These are phyloP conservation scores for Solanum microdontum DNA, from an alignment of 257 asterid genomes.

Conservation along the genomic window DNA sequence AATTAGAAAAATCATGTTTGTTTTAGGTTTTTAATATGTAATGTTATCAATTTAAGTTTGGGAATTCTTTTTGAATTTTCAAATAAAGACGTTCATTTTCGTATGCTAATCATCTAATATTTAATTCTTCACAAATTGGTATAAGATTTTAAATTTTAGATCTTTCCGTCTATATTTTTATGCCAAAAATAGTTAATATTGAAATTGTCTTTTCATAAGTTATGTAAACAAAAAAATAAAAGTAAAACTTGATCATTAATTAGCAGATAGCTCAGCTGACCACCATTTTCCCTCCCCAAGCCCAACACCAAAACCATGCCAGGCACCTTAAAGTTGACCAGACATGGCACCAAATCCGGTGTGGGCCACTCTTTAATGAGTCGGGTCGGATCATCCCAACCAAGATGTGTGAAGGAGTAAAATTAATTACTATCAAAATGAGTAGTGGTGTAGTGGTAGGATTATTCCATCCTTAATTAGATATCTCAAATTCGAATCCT, in stretches of 20 bases:
- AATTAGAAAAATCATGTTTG: neutral
- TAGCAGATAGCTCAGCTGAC: neutral
- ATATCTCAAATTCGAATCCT: no score
- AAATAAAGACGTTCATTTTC: neutral
- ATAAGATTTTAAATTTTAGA: no score
- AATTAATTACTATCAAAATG: neutral
- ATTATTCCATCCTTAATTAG: no score
- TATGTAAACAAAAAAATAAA: no score
- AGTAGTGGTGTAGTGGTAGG: neutral
- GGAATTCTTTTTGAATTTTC: no score
- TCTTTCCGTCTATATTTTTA: neutral
- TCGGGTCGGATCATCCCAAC: neutral
- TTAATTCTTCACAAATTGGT: neutral
- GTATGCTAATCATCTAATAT: neutral
- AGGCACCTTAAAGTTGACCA: neutral
- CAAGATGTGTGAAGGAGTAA: no score
- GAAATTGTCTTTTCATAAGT: neutral
- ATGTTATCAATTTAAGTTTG: neutral
- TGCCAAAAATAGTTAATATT: no score
- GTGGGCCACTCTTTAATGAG: neutral
- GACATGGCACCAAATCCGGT: neutral
- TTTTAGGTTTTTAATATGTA: no score
- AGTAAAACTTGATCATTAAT: neutral
- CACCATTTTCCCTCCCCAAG: neutral
- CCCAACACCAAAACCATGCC: neutral